Percentiles rank a stretch among this genome's conserved stretches.
These are phyloP conservation scores for Pythium brachiatum DNA, from an alignment of 352 stramenopile species.

Conservation along the genomic window DNA sequence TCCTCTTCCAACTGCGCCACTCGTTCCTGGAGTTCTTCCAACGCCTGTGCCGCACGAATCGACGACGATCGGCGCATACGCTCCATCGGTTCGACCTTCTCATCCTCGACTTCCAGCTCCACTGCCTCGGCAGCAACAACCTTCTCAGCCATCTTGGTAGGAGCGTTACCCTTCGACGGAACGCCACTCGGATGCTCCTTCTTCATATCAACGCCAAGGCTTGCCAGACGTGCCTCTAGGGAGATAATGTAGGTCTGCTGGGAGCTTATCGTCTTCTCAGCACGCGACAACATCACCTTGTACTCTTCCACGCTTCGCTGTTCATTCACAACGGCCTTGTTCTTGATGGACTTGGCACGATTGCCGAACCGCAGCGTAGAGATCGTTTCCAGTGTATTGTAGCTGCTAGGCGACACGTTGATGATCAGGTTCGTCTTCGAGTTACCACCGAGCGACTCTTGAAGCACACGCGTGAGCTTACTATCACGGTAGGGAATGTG, in stretches of 20 bases:
- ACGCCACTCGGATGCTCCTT: conserved; percentile 15
- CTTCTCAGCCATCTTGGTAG: conserved; percentile 5
- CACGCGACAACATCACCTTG: conserved; percentile 77
- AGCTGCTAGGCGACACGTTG: conserved; percentile 88
- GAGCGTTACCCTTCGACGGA: conserved; percentile 4
- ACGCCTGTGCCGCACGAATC: conserved; percentile 48
- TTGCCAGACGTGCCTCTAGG: conserved; percentile 58
- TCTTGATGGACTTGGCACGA: conserved; percentile 94
- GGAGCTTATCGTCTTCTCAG: conserved; percentile 76
- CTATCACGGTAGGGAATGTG: conserved; percentile 91
- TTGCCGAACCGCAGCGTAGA: conserved; percentile 91
- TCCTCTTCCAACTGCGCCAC: conserved; percentile 74
- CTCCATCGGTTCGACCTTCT: conserved; percentile 19
- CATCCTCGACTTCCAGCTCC: conserved; percentile 30
- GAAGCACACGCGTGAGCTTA: conserved; percentile 91
- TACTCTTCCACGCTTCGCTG: conserved; percentile 90
- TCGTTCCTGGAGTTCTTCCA: conserved; percentile 72
- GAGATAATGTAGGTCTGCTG: conserved; percentile 85
- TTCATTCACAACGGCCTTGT: conserved; percentile 94
- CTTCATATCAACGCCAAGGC: conserved; percentile 27
- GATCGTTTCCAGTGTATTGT: conserved; percentile 90
- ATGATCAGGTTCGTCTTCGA: conserved; percentile 93
- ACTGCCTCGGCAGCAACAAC: conserved; percentile 9
- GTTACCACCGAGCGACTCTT: conserved; percentile 93
- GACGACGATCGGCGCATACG: conserved; percentile 37